Base-by-base conservation (phyloP, 2,329 filamentous ascomycete genomes). In the Cadophora sp. region DNA sequence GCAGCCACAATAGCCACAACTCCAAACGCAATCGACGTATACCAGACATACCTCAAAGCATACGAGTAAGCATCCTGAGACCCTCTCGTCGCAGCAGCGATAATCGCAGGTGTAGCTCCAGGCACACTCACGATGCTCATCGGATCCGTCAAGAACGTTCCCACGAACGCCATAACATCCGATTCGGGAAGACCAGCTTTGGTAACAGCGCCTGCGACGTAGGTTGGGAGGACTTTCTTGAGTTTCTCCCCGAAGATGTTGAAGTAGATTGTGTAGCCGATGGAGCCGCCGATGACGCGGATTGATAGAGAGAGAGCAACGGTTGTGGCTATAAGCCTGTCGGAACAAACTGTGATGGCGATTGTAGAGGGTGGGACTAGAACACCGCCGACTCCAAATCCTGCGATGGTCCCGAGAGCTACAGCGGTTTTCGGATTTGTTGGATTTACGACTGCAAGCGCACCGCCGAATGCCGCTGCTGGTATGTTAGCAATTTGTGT, bases 211-310 rank as follows among this genome's bases (percentile, higher is more conserved):
- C 18, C 7, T 3, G 50, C 27, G 16, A 53, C 50, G 50, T 53
- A 53, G 2, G 16, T 33, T 8, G 16, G 50, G 2, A 33, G 24
- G 6, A 11, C 14, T 5, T 33, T 53, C 5, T 14, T 33, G 14
- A 53, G 27, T 5, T 53, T 53, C 7, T 51, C 22, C 22, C 22
- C 24, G 48, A 51, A 51, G 48, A 27, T 27, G 11, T 51, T 51
- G 48, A 27, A 51, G 48, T 51, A 51, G 48, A 51, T 27, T 13
- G 48, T 51, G 48, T 51, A 51, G 11, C 48, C 48, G 11, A 51
- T 51, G 1, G 48, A 51, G 1, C 50, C 50, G 14, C 50, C 50
- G 24, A 33, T 53, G 24, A 53, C 50, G 13, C 50, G 50, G 16
- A 53, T 53, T 1, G 50, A 30, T 2, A 53, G 50, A 11, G 50